These are phyloP conservation scores for Clonostachys chloroleuca DNA, from an alignment of 2,329 filamentous ascomycete genomes.

Conservation along the genomic window DNA sequence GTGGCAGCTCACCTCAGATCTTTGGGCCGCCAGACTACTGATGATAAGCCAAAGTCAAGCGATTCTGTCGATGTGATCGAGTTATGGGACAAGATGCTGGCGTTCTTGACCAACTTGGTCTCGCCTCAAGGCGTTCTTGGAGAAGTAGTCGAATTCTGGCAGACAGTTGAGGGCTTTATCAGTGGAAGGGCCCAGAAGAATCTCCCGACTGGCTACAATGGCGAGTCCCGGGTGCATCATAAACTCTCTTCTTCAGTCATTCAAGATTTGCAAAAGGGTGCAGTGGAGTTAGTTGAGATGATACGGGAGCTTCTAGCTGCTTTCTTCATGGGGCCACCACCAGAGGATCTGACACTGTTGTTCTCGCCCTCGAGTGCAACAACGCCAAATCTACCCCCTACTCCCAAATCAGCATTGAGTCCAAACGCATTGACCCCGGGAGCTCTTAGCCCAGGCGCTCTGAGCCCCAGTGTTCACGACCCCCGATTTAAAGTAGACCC, in stretches of 20 bases:
- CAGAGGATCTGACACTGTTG: slow-evolving; percentile 84
- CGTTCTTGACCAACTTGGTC: slow-evolving; percentile 69
- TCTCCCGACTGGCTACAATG: slow-evolving; percentile 76
- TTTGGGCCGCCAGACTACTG: slow-evolving; percentile 62
- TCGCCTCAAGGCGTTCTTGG: slow-evolving; percentile 78
- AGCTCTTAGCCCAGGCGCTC: slow-evolving; percentile 47
- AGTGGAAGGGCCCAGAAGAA: slow-evolving; percentile 77
- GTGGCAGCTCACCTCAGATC: slow-evolving; percentile 74
- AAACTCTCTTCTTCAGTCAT: slow-evolving; percentile 69
- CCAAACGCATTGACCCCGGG: slow-evolving; percentile 26
- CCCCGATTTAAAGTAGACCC: slow-evolving; percentile 77
- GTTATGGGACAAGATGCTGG: slow-evolving; percentile 85
- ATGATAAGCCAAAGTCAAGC: slow-evolving; percentile 58
- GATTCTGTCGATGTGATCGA: slow-evolving; percentile 80
- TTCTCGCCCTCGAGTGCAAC: slow-evolving; percentile 58
- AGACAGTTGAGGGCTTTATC: slow-evolving; percentile 85
- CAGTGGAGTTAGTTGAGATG: slow-evolving; percentile 76
- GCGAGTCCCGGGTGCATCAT: slow-evolving; percentile 78
- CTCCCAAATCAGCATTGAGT: slow-evolving; percentile 45
- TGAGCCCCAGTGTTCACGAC: slow-evolving; percentile 41
- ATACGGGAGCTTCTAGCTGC: slow-evolving; percentile 74
- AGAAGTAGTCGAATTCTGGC: slow-evolving; percentile 92
- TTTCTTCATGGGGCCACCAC: slow-evolving; percentile 84
- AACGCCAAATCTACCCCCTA: slow-evolving; percentile 44
- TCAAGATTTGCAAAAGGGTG: slow-evolving; percentile 69